Conservation (phyloP, 352 stramenopile species). For the Globisporangium cylindrosporum region DNA sequence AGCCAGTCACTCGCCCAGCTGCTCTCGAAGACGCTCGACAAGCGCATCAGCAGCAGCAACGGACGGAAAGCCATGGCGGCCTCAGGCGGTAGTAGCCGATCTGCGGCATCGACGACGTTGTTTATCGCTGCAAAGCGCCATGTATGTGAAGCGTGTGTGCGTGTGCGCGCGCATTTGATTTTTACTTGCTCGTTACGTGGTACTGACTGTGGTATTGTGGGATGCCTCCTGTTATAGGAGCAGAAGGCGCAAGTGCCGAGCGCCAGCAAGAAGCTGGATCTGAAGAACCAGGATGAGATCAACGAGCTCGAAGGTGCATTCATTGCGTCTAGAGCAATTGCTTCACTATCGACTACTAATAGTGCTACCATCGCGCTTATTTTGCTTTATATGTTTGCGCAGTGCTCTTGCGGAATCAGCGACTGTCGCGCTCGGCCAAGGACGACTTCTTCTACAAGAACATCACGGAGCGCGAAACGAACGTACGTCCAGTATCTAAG, state of each 20-base stretch:
- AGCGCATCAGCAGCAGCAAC: constrained; percentile 15
- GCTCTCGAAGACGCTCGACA: constrained; percentile 33
- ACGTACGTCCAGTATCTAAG: constrained; percentile 23
- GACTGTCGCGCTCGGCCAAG: constrained; percentile 28
- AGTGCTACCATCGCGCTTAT: neutral
- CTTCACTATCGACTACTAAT: neutral
- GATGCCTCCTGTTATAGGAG: neutral
- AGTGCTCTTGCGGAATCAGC: constrained; percentile 43
- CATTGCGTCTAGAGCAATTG: neutral
- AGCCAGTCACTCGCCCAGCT: constrained; percentile 28
- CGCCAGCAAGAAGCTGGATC: constrained; percentile 7
- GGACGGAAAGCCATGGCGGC: constrained; percentile 2
- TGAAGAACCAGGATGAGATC: constrained; percentile 43
- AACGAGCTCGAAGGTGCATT: constrained; percentile 38
- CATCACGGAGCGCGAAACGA: constrained; percentile 41
- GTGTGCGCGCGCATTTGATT: neutral
- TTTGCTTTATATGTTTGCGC: neutral
- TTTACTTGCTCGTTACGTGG: neutral
- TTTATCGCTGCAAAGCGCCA: neutral
- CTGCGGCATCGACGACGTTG: neutral
- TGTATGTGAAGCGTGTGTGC: neutral
- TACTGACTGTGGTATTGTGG: neutral
- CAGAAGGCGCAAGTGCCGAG: constrained; percentile 2
- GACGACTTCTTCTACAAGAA: constrained; percentile 46
- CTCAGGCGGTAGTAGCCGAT: neutral